Conservation (phyloP, 345 rosid genomes). For the Capsella bursapastoris region DNA sequence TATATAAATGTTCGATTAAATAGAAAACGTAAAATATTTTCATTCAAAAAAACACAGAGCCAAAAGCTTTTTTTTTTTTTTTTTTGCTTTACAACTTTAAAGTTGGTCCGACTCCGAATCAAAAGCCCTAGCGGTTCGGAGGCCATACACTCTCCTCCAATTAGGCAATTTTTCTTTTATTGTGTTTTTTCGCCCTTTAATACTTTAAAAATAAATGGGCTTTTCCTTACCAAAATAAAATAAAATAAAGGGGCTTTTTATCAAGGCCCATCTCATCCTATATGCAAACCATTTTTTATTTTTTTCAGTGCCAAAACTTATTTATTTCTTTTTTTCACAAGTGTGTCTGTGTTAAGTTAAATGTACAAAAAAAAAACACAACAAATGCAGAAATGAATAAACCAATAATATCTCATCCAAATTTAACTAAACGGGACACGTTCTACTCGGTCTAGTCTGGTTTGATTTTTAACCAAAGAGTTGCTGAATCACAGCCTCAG, state of each 20-base stretch:
- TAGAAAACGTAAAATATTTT: neutral
- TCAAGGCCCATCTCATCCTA: constrained; percentile 1
- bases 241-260: neutral
- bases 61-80: neutral
- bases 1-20: neutral
- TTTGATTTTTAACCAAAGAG: constrained; percentile 52
- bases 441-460: constrained; percentile 30
- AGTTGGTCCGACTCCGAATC: constrained; percentile 37
- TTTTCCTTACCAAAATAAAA: too few species aligned
- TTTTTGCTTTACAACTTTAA: constrained; percentile 38
- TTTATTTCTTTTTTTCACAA: neutral
- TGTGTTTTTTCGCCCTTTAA: neutral
- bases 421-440: constrained; percentile 4
- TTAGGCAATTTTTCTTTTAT: too few species aligned
- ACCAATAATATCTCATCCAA: constrained; percentile 38
- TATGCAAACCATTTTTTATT: neutral
- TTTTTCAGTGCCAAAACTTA: neutral
- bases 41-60: constrained; percentile 2
- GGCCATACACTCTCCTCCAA: constrained; percentile 22
- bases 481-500: constrained; percentile 86
- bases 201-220: neutral
- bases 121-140: constrained; percentile 27
- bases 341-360: constrained; percentile 25
- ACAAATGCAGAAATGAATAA: constrained; percentile 39
- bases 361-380: constrained; percentile 25